Evolutionary conservation across 768 basidiomycete species (phyloP).

Genomic region (Leccinum uliginosum): DNA sequence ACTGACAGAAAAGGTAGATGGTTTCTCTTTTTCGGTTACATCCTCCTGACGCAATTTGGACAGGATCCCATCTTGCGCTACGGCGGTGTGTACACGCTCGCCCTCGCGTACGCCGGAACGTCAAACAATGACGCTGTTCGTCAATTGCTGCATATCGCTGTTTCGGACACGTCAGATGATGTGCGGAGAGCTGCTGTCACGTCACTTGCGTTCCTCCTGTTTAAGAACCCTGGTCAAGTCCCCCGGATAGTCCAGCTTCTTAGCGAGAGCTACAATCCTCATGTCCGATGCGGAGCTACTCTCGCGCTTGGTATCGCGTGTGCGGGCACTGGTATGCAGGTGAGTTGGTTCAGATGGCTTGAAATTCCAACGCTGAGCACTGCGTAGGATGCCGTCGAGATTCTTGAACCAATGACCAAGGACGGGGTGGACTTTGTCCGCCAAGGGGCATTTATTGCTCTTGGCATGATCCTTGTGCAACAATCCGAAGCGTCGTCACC

Average conservation of each 20-base stretch:
- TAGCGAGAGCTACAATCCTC: conserved; percentile 98
- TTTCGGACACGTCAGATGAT: conserved; percentile 97
- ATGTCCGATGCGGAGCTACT: conserved; percentile 95
- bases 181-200: conserved; percentile 96
- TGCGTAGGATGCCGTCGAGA: conserved; percentile 85
- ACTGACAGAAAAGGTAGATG: conserved; percentile 76
- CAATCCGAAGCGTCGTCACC: conserved; percentile 90
- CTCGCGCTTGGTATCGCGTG: conserved; percentile 96
- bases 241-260: conserved; percentile 95
- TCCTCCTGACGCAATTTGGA: conserved; percentile 10
- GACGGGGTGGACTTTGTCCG: conserved; percentile 98
- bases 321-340: conserved; percentile 93
- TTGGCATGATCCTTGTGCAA: conserved; percentile 96
- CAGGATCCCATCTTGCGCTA: conserved; percentile 97
- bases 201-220: conserved; percentile 90
- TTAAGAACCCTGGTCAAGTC: conserved; percentile 95
- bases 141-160: conserved; percentile 89
- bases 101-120: conserved; percentile 94
- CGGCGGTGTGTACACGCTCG: conserved; percentile 95
- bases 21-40: not conserved
- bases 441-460: conserved; percentile 92
- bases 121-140: conserved; percentile 92
- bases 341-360: conserved; percentile 29
- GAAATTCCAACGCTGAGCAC: not conserved
- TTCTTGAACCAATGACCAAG: conserved; percentile 97